Conservation (phyloP, 768 basidiomycete species). For the Xerocomellus chrysenteron region DNA sequence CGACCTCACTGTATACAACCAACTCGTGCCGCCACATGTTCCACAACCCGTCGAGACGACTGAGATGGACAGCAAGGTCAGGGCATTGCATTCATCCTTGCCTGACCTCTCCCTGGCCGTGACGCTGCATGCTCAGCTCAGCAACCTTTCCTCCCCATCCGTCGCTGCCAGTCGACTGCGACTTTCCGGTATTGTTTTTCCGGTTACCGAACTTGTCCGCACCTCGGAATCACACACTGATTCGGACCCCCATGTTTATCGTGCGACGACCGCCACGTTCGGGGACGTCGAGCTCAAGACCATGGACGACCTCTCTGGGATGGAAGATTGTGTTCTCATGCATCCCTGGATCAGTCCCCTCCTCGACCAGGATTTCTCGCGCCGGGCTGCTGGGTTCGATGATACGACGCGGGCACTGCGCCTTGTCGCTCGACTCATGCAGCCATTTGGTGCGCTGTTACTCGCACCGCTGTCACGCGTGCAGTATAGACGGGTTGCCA, state of each 20-base stretch:
- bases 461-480: not conserved
- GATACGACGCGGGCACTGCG: not conserved
- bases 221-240: too few species aligned
- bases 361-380: not conserved
- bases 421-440: not conserved
- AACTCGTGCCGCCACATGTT: not conserved
- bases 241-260: not conserved
- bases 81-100: not conserved
- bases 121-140: not conserved
- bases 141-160: too few species aligned
- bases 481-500: not conserved
- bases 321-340: not conserved
- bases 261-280: not conserved
- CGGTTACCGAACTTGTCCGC: not conserved
- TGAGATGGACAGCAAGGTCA: not conserved
- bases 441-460: slow-evolving; percentile 5
- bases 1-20: slow-evolving; percentile 1
- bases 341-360: slow-evolving; percentile 14
- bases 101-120: not conserved
- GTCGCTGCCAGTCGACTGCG: not conserved
- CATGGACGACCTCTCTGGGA: not conserved
- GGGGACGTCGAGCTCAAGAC: slow-evolving; percentile 7
- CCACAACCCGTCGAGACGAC: not conserved
- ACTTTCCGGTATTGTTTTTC: slow-evolving; percentile 7
- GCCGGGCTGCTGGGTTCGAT: too few species aligned